Evolutionary conservation across 305 asterid genomes (phyloP).

Genomic region (Rubia peregrina): DNA sequence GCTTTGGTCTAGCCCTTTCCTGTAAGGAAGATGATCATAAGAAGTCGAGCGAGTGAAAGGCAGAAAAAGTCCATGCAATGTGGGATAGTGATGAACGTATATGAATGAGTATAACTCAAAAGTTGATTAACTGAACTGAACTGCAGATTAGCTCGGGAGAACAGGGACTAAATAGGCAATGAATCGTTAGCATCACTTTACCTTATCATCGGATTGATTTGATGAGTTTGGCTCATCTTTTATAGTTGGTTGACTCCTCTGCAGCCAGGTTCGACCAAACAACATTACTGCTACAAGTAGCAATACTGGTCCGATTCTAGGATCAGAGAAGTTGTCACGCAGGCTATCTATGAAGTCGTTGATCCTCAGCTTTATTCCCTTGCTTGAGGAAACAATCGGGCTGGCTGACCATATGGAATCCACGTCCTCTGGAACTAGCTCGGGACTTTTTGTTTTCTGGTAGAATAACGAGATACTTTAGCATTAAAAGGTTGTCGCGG

Average conservation of each 20-base stretch:
- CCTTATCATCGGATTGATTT: slow-evolving; percentile 33
- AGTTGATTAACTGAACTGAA: background rate
- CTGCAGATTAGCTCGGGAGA: background rate
- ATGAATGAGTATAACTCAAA: background rate
- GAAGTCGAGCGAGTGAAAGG: background rate
- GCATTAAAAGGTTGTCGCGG: background rate
- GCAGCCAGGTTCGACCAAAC: slow-evolving; percentile 64
- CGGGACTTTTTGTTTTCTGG: slow-evolving; percentile 86
- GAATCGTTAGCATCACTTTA: slow-evolving; percentile 2
- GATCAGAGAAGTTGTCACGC: slow-evolving; percentile 55
- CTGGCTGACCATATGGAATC: slow-evolving; percentile 60
- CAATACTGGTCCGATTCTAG: slow-evolving; percentile 80
- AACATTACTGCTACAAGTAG: slow-evolving; percentile 75
- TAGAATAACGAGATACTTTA: slow-evolving; percentile 13
- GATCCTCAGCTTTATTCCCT: slow-evolving; percentile 37
- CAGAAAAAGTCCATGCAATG: background rate
- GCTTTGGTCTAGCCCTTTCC: slow-evolving; percentile 38
- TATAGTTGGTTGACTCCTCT: slow-evolving; percentile 44
- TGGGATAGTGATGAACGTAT: background rate
- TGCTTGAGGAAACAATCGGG: slow-evolving; percentile 43
- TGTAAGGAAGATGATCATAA: slow-evolving; percentile 20
- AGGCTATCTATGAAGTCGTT: slow-evolving; percentile 27
- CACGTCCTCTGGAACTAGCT: slow-evolving; percentile 73
- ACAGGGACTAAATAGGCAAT: slow-evolving; percentile 8
- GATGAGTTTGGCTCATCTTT: slow-evolving; percentile 32